Evolutionary conservation across 106 monocot genomes (phyloP), one percentile per base, ranked within the genome.

Genomic region (Agapanthus africanus): DNA sequence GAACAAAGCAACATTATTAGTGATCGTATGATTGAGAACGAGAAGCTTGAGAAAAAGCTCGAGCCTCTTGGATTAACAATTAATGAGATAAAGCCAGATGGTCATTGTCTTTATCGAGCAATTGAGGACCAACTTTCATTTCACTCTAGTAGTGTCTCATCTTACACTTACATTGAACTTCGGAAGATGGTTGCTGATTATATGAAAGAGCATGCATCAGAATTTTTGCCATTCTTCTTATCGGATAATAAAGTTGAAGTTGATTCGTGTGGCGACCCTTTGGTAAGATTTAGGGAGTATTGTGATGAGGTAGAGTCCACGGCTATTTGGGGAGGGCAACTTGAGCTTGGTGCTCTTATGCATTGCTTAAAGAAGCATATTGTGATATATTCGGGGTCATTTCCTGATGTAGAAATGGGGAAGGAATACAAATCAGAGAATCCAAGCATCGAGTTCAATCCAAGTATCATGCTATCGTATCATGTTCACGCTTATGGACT

Each of bases 361-460:
- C 86, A 83, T 56, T 79, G 80, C 44, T 78, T 91, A 1, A 74
- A 70, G 66, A 86, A 77, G 31, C 90, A 86, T 59, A 86, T 91
- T 8, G 18, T 81, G n/a, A 75, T 91, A 67, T 91, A 47, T 41
- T 91, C 90, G 34, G 90, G 90, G 7, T 86, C 81, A 7, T 86
- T 91, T 22, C 90, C 90, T 31, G 83, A 91, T 38, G 86, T 91
- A 46, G 90, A 91, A 73, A 91, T 91, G 91, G 91, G 91, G 11
- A 85, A 74, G 68, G 91, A 91, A 41, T 87, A 87, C 77, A 84
- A 76, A 64, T 39, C 54, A 30, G 82, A 84, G 34, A 34, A 26
- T 21, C 71, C 26, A 68, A 71, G 51, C 7, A 46, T 31, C 57
- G 4, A 63, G 1, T 35, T 26, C 6, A 73, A 79, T 70, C 71